Evolutionary conservation across 2,329 filamentous ascomycete species (phyloP), one percentile per base, ranked within the genome.

Genomic region (Aspergillus sp.): DNA sequence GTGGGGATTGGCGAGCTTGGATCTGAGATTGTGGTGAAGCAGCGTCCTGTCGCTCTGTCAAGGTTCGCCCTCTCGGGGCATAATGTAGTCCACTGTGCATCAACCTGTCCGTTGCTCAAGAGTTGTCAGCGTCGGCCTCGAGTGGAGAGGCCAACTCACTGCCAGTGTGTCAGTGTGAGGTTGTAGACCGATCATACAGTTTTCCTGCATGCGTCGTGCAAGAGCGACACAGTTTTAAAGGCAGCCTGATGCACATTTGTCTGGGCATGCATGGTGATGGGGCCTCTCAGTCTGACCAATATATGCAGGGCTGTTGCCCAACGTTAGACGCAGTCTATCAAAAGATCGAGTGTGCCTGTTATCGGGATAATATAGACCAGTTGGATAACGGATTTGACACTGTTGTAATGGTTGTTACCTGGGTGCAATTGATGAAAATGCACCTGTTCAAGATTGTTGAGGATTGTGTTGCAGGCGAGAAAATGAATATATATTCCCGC

Each of bases 261-360:
- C 51, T 53, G 17, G 21, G 27, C 27, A 24, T 24, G 33, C 24
- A 19, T 11, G 14, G 41, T 46, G 14, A 33, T 46, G 19, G 40
- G 11, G 37, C 5, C 21, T n/a, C 8, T n/a, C 9, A 24, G 45
- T 35, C 43, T 47, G 23, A 35, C 21, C 52, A 54, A 54, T 47
- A 47, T 54, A 41, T 48, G 52, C 44, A 54, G 43, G 52, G 52
- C 52, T 40, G 33, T 48, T 40, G n/a, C 27, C 44, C 43, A 54
- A 21, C 52, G 37, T 40, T 35, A 41, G 12, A 11, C 17, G 19
- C 11, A 27, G 15, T 48, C 31, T 21, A 31, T 48, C 45, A 35
- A 48, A 27, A 15, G 3, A 37, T 37, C 15, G 15, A 14, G 44
- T 46, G 19, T 44, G 17, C 14, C 3, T 21, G 21, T 12, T 21